Conservation (phyloP, 441 rosid species). For the Gossypium schwendimanii region DNA sequence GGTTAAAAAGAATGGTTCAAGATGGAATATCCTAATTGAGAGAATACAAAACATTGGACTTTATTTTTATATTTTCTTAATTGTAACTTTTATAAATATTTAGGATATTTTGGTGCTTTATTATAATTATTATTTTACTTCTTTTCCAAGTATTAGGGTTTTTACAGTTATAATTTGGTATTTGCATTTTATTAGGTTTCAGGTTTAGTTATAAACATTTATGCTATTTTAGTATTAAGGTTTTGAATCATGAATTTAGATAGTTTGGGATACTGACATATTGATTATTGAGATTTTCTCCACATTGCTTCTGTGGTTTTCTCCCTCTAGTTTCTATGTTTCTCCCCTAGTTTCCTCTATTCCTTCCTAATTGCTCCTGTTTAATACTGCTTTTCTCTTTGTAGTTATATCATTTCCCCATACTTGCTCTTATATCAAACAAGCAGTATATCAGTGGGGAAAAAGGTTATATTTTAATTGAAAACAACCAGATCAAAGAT, state of each 20-base stretch:
- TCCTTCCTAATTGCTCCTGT: background rate
- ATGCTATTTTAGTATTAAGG: background rate
- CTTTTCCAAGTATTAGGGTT: background rate
- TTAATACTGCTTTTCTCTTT: background rate
- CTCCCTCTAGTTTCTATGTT: background rate
- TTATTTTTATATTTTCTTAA: background rate
- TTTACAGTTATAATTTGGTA: background rate
- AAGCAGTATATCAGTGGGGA: background rate
- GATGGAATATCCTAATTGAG: background rate
- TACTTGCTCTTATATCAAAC: background rate
- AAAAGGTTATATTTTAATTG: background rate
- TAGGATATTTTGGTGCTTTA: background rate
- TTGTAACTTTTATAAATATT: background rate
- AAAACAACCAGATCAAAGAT: conserved; percentile 1
- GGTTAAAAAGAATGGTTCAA: background rate
- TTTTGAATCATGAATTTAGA: background rate
- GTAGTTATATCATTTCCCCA: background rate
- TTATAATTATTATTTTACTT: background rate
- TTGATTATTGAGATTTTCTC: background rate
- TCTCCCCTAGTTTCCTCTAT: background rate
- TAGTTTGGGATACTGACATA: background rate
- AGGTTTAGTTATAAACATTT: background rate
- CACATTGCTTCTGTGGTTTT: background rate
- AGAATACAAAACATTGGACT: background rate
- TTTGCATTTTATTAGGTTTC: background rate